phyloP scores from a whole-genome alignment of 2,329 filamentous ascomycete genomes.

The Orbilia quercus region DNA sequence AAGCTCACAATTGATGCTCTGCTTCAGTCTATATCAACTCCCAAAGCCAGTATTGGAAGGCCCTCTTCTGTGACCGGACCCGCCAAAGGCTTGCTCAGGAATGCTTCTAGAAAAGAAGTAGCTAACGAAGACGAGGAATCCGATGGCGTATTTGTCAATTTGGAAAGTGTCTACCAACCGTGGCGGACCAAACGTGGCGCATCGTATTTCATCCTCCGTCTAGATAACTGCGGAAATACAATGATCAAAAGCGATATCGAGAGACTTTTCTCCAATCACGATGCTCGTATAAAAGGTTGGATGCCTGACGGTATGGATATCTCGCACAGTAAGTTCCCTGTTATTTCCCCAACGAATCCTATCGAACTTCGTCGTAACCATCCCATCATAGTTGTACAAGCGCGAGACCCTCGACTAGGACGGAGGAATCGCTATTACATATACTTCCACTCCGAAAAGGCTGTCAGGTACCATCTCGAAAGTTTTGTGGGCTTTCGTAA shows the following conservation, averaged over 20 bases:
- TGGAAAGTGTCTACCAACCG: constrained; percentile 8
- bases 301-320: constrained; percentile 20
- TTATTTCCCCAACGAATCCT: background rate
- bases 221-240: constrained; percentile 34
- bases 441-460: constrained; percentile 32
- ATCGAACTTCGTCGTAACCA: background rate
- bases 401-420: constrained; percentile 12
- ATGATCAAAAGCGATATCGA: constrained; percentile 51
- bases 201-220: constrained; percentile 19
- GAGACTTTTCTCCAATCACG: constrained; percentile 43
- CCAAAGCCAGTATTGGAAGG: constrained; percentile 1
- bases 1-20: constrained; percentile 44
- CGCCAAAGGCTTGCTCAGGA: background rate
- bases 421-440: constrained; percentile 36
- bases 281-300: constrained; percentile 31
- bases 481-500: constrained; percentile 18
- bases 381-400: constrained; percentile 15
- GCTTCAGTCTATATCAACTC: constrained; percentile 30
- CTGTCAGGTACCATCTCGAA: constrained; percentile 23
- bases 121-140: background rate
- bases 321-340: constrained; percentile 14
- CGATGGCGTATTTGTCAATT: constrained; percentile 6
- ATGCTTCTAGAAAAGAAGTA: background rate
- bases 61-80: background rate
- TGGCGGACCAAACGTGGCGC: constrained; percentile 12